These are phyloP conservation scores for Iris macrosiphon DNA, from an alignment of 106 monocot species.

Conservation along the genomic window DNA sequence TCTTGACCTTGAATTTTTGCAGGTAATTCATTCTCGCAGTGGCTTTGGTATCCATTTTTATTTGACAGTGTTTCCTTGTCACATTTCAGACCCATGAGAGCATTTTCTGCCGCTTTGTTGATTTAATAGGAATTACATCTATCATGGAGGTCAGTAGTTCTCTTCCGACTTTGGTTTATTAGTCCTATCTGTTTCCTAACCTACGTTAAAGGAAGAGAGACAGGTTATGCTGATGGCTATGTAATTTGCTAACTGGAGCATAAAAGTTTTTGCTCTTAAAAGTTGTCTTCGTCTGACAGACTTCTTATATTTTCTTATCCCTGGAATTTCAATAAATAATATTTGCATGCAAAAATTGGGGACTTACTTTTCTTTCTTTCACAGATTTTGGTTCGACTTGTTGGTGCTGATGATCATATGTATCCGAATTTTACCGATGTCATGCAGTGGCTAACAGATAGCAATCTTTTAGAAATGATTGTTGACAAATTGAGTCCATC, in stretches of 20 bases:
- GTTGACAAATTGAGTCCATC: slow-evolving; percentile 51
- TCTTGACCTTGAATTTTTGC: too few species aligned
- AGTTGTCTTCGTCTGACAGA: background rate
- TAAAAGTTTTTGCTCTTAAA: too few species aligned
- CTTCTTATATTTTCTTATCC: background rate
- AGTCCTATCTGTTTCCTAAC: background rate
- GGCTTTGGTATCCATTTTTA: too few species aligned
- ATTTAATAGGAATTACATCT: slow-evolving; percentile 60
- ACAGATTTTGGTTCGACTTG: slow-evolving; percentile 62
- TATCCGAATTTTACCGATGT: slow-evolving; percentile 54
- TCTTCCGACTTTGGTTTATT: background rate
- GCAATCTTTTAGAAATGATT: slow-evolving; percentile 63
- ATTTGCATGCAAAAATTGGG: too few species aligned
- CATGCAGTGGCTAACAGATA: slow-evolving; percentile 58
- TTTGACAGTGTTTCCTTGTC: slow-evolving; percentile 1
- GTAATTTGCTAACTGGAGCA: too few species aligned
- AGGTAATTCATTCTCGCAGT: too few species aligned
- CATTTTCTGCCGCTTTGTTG: slow-evolving; percentile 40
- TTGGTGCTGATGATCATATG: slow-evolving; percentile 61
- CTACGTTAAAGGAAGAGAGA: too few species aligned
- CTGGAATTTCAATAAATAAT: too few species aligned
- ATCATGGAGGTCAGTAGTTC: slow-evolving; percentile 58
- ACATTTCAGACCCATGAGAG: slow-evolving; percentile 26
- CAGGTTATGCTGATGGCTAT: too few species aligned
- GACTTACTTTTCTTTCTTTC: too few species aligned